A percentile compares a stretch with the other conserved stretches of the same genome.
These are phyloP conservation scores for Leishmania martiniquensis DNA, from an alignment of 208 protist species.

Conservation along the genomic window DNA sequence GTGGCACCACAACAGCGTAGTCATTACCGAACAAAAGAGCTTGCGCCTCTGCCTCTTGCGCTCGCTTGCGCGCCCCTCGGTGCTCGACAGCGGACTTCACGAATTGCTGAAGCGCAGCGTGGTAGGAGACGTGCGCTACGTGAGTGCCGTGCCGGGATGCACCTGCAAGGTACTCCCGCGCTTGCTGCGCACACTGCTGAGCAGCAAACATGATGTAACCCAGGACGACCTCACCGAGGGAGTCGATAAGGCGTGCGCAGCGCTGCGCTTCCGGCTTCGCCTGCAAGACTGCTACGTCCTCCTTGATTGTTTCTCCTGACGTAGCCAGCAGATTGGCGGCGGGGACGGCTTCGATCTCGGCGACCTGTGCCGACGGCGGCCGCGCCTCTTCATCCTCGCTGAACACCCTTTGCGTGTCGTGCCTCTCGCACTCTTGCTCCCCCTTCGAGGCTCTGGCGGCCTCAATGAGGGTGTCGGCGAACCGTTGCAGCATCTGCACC, in stretches of 20 bases:
- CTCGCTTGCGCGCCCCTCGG: slow-evolving; percentile 22
- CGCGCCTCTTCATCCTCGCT: slow-evolving; percentile 1
- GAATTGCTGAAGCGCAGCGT: slow-evolving; percentile 31
- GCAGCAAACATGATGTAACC: slow-evolving; percentile 41
- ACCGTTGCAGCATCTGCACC: slow-evolving; percentile 27
- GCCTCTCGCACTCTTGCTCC: background rate
- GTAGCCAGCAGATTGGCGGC: background rate
- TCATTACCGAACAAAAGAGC: slow-evolving; percentile 32
- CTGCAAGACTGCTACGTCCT: background rate
- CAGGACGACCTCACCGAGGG: slow-evolving; percentile 52
- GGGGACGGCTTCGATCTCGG: background rate
- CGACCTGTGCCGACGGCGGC: background rate
- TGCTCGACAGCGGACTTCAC: slow-evolving; percentile 19
- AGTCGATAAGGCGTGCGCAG: slow-evolving; percentile 32
- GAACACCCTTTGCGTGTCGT: background rate
- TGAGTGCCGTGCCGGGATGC: slow-evolving; percentile 1
- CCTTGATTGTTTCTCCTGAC: slow-evolving; percentile 13
- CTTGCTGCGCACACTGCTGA: slow-evolving; percentile 22
- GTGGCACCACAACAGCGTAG: background rate
- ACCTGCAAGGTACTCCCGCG: slow-evolving; percentile 13
- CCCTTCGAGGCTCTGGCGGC: background rate
- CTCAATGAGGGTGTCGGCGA: slow-evolving; percentile 36
- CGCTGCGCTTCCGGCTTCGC: background rate
- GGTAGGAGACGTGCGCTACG: slow-evolving; percentile 17
- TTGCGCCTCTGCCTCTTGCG: slow-evolving; percentile 28